These are phyloP conservation scores for Diospyros kaki DNA, from an alignment of 148 eudicot species.

Conservation along the genomic window DNA sequence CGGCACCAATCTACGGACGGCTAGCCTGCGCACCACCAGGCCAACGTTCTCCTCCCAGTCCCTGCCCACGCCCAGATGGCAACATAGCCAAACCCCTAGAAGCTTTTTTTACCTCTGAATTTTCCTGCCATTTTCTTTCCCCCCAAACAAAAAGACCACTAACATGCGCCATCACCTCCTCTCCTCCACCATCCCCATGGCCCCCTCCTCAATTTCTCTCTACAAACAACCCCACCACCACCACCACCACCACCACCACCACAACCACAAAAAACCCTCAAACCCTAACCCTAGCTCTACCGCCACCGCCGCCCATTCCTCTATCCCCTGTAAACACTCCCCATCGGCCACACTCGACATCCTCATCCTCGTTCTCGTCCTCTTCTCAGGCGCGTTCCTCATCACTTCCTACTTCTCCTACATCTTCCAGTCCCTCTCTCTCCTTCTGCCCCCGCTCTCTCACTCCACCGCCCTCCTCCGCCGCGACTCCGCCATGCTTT, in stretches of 20 bases:
- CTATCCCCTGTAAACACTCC: slow-evolving; percentile 46
- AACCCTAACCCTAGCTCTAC: slow-evolving; percentile 9
- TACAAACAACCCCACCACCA: neutral
- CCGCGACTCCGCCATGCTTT: slow-evolving; percentile 16
- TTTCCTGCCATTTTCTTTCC: no score
- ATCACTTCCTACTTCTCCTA: slow-evolving; percentile 59
- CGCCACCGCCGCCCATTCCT: slow-evolving; percentile 12
- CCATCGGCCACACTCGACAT: slow-evolving; percentile 74
- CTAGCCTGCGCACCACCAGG: no score
- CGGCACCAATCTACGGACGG: no score
- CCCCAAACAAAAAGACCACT: no score
- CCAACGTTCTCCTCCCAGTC: no score
- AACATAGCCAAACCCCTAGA: no score
- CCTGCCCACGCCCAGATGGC: no score
- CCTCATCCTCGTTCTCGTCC: slow-evolving; percentile 61
- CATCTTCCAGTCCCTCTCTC: slow-evolving; percentile 58
- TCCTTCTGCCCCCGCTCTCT: slow-evolving; percentile 39
- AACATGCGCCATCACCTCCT: slow-evolving; percentile 36
- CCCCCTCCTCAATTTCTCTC: slow-evolving; percentile 17
- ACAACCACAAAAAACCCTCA: slow-evolving; percentile 5
- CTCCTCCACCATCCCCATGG: slow-evolving; percentile 11
- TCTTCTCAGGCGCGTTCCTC: slow-evolving; percentile 67
- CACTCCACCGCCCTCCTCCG: slow-evolving; percentile 17
- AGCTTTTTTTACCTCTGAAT: no score
- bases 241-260: slow-evolving; percentile 9